phyloP scores from a whole-genome alignment of 768 basidiomycete species.

The Boletus sp. region DNA sequence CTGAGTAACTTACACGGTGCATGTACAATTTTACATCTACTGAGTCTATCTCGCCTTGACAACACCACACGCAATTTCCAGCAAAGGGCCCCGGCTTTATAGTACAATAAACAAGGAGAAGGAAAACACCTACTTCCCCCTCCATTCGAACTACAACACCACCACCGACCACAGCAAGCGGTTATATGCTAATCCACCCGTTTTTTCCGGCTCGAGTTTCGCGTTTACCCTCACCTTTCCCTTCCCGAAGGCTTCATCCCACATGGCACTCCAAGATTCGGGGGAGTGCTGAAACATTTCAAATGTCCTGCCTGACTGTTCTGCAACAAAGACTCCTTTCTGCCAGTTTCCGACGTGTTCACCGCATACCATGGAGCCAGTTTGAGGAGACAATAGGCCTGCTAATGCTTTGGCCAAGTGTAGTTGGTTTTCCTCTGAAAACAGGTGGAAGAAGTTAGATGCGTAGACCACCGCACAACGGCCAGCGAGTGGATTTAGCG shows the following conservation, averaged over 20 bases:
- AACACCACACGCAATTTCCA: too few relatives aligned
- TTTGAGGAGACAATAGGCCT: constrained; percentile 25
- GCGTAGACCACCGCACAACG: constrained; percentile 50
- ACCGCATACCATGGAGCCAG: constrained; percentile 34
- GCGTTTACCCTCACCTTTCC: constrained; percentile 10
- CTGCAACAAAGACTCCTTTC: background rate
- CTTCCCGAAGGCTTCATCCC: constrained; percentile 35
- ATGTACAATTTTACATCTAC: too few relatives aligned
- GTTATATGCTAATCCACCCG: background rate
- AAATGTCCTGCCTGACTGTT: background rate
- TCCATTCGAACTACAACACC: constrained; percentile 8
- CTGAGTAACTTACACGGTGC: too few relatives aligned
- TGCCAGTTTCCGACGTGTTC: constrained; percentile 17
- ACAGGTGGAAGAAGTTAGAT: constrained; percentile 45
- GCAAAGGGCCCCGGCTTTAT: too few relatives aligned
- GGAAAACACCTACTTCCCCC: background rate
- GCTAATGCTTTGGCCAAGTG: constrained; percentile 28
- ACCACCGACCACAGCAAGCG: constrained; percentile 27
- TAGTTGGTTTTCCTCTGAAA: constrained; percentile 28
- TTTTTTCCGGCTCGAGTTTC: background rate
- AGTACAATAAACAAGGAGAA: too few relatives aligned
- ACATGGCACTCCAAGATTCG: constrained; percentile 36
- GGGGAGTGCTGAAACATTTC: constrained; percentile 31
- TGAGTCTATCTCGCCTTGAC: too few relatives aligned
- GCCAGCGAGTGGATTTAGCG: constrained; percentile 47